These are phyloP conservation scores for Astraeus odoratus DNA, from an alignment of 768 basidiomycete genomes.

Conservation along the genomic window DNA sequence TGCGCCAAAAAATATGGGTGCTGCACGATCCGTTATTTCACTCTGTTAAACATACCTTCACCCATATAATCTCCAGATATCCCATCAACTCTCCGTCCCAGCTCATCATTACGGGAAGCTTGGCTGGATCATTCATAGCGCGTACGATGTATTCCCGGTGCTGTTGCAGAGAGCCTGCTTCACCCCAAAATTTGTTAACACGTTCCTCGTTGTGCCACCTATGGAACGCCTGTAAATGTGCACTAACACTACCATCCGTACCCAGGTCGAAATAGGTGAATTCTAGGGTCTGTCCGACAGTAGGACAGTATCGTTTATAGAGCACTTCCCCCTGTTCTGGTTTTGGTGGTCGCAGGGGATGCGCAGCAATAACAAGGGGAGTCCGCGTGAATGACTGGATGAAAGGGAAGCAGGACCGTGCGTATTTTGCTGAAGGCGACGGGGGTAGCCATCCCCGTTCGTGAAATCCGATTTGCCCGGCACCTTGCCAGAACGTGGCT, in stretches of 20 bases:
- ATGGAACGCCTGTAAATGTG: conserved; percentile 39
- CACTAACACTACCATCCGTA: conserved; percentile 5
- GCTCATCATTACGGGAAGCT: conserved; percentile 36
- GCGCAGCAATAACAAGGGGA: conserved; percentile 40
- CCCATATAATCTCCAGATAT: conserved; percentile 39
- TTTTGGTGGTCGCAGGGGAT: conserved; percentile 46
- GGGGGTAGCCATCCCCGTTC: conserved; percentile 26
- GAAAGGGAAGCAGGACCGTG: conserved; percentile 28
- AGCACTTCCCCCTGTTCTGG: conserved; percentile 34
- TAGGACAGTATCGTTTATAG: conserved; percentile 31
- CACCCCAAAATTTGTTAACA: conserved; percentile 40
- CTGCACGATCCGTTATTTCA: no score
- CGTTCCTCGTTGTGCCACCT: conserved; percentile 46
- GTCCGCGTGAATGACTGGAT: conserved; percentile 37
- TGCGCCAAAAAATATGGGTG: no score
- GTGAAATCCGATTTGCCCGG: conserved; percentile 32
- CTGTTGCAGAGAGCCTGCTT: conserved; percentile 36
- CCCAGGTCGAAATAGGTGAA: conserved; percentile 25
- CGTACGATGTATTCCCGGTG: conserved; percentile 35
- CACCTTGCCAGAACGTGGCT: conserved; percentile 45
- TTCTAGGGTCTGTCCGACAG: conserved; percentile 27
- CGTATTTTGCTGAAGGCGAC: conserved; percentile 14
- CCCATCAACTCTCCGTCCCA: conserved; percentile 41
- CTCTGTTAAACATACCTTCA: conserved; percentile 42
- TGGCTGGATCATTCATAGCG: conserved; percentile 31